phyloP scores from a whole-genome alignment of 441 rosid genomes.

The Populus trichocarpa region DNA sequence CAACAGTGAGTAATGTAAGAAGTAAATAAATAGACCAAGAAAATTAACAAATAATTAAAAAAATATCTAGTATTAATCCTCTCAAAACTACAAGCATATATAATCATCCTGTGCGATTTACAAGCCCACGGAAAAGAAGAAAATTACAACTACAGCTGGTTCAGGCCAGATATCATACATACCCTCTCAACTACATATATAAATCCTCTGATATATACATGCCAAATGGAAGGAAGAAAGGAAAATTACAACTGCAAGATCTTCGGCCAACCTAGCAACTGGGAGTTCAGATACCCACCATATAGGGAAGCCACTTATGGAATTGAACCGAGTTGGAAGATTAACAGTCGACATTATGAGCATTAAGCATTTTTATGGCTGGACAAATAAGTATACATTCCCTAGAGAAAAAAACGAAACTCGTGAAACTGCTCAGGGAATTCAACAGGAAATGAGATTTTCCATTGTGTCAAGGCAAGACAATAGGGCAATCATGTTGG shows the following conservation, averaged over 20 bases:
- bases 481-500: conserved; percentile 9
- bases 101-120: conserved; percentile 24
- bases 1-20: neutral
- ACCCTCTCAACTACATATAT: conserved; percentile 22
- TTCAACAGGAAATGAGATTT: conserved; percentile 3
- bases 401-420: conserved; percentile 8
- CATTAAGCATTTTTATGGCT: conserved; percentile 15
- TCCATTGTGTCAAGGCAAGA: conserved; percentile 7
- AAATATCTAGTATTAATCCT: neutral
- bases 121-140: conserved; percentile 7
- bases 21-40: neutral
- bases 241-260: conserved; percentile 20
- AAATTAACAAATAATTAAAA: neutral
- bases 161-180: conserved; percentile 1
- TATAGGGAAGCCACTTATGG: conserved; percentile 2
- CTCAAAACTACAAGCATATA: conserved; percentile 12
- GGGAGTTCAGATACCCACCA: conserved; percentile 11
- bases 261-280: conserved; percentile 7
- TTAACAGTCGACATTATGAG: conserved; percentile 16
- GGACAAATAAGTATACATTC: conserved; percentile 20
- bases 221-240: conserved; percentile 1
- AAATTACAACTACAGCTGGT: conserved; percentile 15
- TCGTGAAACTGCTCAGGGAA: conserved; percentile 5
- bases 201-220: conserved; percentile 33
- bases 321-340: conserved; percentile 13